Conservation (phyloP, 352 stramenopile genomes). For the Pythium aquatile region DNA sequence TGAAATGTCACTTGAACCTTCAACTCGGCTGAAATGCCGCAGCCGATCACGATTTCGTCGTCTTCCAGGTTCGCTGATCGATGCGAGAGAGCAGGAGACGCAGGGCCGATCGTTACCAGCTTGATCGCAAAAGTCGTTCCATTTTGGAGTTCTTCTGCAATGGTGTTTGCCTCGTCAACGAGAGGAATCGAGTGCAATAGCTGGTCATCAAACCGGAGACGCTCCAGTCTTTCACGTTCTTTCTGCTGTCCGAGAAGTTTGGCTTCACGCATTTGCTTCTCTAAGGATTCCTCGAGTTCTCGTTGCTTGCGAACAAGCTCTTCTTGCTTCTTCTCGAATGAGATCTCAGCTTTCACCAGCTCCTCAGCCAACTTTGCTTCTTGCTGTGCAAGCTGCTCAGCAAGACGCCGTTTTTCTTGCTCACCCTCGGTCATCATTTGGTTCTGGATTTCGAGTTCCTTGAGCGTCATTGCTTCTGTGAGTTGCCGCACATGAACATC, state of each 20-base stretch:
- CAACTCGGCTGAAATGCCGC: constrained; percentile 58
- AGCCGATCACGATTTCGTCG: constrained; percentile 48
- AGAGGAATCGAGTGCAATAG: constrained; percentile 75
- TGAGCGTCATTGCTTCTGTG: constrained; percentile 73
- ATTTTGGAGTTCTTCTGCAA: constrained; percentile 77
- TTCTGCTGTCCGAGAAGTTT: constrained; percentile 66
- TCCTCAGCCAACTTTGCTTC: constrained; percentile 78
- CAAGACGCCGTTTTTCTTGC: constrained; percentile 71
- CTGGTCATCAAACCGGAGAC: constrained; percentile 76
- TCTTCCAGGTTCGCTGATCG: constrained; percentile 39
- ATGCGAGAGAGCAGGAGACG: constrained; percentile 28
- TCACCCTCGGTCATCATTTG: constrained; percentile 76
- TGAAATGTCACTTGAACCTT: constrained; percentile 81
- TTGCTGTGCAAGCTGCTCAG: constrained; percentile 70
- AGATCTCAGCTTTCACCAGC: constrained; percentile 69
- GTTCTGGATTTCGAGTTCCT: constrained; percentile 69
- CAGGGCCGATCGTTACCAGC: constrained; percentile 51
- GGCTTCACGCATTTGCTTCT: constrained; percentile 82
- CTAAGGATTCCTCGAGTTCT: constrained; percentile 64
- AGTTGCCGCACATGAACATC: constrained; percentile 61
- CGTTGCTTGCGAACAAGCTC: constrained; percentile 65
- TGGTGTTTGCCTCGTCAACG: constrained; percentile 86
- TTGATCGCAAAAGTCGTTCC: constrained; percentile 65
- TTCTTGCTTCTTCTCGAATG: constrained; percentile 74
- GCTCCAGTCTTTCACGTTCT: constrained; percentile 69